Evolutionary conservation across 169 alveolate genomes (phyloP), one percentile per base, ranked within the genome.

Genomic region (Cryptosporidium meleagridis): DNA sequence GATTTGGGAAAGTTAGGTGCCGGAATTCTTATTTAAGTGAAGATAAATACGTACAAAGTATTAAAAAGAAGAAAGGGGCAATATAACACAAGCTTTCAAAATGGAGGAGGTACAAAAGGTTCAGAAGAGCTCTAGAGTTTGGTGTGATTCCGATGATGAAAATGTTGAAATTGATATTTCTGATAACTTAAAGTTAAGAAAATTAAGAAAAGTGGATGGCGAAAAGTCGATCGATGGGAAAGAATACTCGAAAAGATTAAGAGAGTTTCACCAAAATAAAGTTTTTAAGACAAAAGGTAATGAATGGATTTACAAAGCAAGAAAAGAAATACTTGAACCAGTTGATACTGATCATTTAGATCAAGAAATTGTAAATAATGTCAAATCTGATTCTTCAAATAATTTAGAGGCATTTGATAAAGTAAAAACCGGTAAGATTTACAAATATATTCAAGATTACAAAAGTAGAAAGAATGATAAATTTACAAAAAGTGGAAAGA

Each of bases 101-200:
- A 21, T 45, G 68, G 21, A 29, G 33, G 62, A 71, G 4, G 26
- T 4, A 21, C 51, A 35, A 2, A 23, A 8, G 41, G 21, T 29
- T 44, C 51, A 33, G 31, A 45, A 48, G 14, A 53, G 33, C n/a
- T 16, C 39, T 10, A 61, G 29, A 44, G 89, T 67, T 44, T 80
- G 89, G 89, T 23, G 59, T 61, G 89, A 80, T 67, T 80, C 89
- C 3, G 89, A 80, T 59, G 89, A 80, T 39, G 89, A 80, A 44
- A 62, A 48, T 26, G 23, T 61, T 12, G 48, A 58, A n/a, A 51
- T 80, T 26, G 75, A 80, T 37, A 80, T 80, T 80, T 62, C 68
- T 16, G 45, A 51, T 16, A 23, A 44, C 5, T 37, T 45, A 39
- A 80, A 80, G 37, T 48, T 62, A 23, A 80, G 89, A 39, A 80